These are phyloP conservation scores for Scheffersomyces stambukii DNA, from an alignment of 1,139 yeast species.

Conservation along the genomic window DNA sequence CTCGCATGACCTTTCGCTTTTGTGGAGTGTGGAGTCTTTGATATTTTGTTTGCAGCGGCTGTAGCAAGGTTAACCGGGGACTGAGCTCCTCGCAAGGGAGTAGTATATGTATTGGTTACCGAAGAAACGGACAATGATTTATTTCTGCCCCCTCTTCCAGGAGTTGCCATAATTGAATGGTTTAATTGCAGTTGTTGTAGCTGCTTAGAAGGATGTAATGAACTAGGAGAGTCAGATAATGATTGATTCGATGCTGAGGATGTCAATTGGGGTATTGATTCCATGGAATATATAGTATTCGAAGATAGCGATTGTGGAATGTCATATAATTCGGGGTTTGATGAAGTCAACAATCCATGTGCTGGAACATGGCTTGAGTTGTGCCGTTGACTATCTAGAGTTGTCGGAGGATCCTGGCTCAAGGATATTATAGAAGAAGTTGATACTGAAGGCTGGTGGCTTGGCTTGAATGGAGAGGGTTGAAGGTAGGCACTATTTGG, in stretches of 20 bases:
- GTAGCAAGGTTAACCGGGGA: slow-evolving; percentile 22
- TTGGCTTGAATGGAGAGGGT: no score
- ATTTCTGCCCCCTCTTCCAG: slow-evolving; percentile 26
- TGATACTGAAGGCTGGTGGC: no score
- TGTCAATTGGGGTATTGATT: slow-evolving; percentile 37
- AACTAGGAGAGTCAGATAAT: no score
- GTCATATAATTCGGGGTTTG: no score
- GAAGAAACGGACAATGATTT: slow-evolving; percentile 28
- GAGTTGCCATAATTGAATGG: slow-evolving; percentile 26
- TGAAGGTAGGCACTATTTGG: no score
- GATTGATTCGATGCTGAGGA: no score
- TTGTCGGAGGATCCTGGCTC: slow-evolving; percentile 14
- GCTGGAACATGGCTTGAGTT: slow-evolving; percentile 2
- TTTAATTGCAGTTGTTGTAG: no score
- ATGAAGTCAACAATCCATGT: no score
- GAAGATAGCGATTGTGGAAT: slow-evolving; percentile 25
- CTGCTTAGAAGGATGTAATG: slow-evolving; percentile 10
- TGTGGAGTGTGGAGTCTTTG: slow-evolving; percentile 27
- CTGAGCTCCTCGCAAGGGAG: slow-evolving; percentile 24
- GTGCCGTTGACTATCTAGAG: no score
- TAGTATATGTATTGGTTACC: no score
- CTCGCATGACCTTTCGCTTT: slow-evolving; percentile 33
- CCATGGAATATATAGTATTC: slow-evolving; percentile 42
- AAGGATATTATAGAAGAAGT: slow-evolving; percentile 12
- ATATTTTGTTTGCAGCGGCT: slow-evolving; percentile 18